Base-by-base conservation (phyloP, 208 protist species). In the Leishmania arabica region DNA sequence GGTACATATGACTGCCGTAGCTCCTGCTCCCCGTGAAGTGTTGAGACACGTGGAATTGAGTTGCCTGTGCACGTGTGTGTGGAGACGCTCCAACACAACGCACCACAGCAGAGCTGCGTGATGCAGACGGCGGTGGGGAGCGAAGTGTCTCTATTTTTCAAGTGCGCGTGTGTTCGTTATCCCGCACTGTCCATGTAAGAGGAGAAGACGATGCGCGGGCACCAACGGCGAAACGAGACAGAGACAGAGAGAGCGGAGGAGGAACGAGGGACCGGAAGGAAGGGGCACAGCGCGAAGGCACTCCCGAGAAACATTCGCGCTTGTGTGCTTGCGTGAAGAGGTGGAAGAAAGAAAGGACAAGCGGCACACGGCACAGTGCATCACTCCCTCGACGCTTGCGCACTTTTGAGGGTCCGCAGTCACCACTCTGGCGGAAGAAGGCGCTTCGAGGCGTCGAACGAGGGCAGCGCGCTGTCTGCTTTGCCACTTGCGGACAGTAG, bases 401-500 rank as follows among this genome's bases (percentile, higher is more conserved):
- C 21, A n/a, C 34, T 70, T 70, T 47, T 47, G 65, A 70, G 13
- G 47, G 11, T 24, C 11, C 47, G 2, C 3, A 17, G 3, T 56
- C 47, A 75, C 47, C 11, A 40, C 40, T 75, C 7, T 56, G 31
- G 27, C 47, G 47, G 42, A 58, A 47, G 37, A 54, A 66, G 54
- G 15, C 24, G 56, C 40, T n/a, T 53, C 42, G 74, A 60, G 51
- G 34, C 40, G 3, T 80, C 71, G 24, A 87, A 74, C 34, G 68
- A 70, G 54, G 37, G 71, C 56, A 31, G 37, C 4, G 54, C 60
- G 34, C 40, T 7, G 13, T 42, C 37, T 31, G 40, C 53, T 19
- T 75, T 76, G 19, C 81, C 80, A 45, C 11, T 54, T 9, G 64
- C 34, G 42, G 62, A 60, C 21, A 84, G 65, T 51, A 84, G 75